Base-by-base conservation (phyloP, 495 filamentous ascomycete genomes). In the Endocarpon pusillum region DNA sequence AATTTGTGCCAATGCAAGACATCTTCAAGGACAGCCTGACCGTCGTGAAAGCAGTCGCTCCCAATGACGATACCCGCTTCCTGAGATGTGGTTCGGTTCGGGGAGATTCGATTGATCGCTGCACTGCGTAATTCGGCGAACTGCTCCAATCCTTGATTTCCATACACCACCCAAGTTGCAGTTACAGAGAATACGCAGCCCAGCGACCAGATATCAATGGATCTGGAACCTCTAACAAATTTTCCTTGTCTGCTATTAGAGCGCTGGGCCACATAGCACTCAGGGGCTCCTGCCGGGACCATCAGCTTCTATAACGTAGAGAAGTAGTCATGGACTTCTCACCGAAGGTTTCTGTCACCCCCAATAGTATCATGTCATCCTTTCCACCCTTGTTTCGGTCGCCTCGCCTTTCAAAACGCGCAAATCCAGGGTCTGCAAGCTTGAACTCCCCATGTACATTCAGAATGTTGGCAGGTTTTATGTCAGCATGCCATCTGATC, bases 401-500 rank as follows among this genome's bases (percentile, higher is more conserved):
- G n/a, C n/a, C n/a, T n/a, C n/a, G n/a, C 23, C 38, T 40, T 22
- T 49, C 35, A 34, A 62, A 60, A 22, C 39, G 45, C 7, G 58
- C 55, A 35, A 58, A 54, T 9, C 57, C 57, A 19, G 48, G 51
- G 21, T 62, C 57, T 3, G 53, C 51, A 5, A 62, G 52, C 28
- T 60, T 60, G 42, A 56, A 62, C 19, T 49, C 40, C 1, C 44
- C 52, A 14, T 50, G 26, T 1, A 58, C 45, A 18, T 33, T 30
- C 2, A 62, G 42, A 10, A 62, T 60, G 26, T 60, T 62, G 32
- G 50, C 52, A n/a, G 57, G 57, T 29, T 60, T 60, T 18, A 59
- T 45, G 21, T 61, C 54, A 15, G 42, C 40, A 42, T 61, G 57
- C 50, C 52, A 61, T 3, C 55, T 56, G 38, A 8, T n/a, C n/a